Conservation (phyloP, 2,329 filamentous ascomycete genomes). For the Alternaria arbusti region DNA sequence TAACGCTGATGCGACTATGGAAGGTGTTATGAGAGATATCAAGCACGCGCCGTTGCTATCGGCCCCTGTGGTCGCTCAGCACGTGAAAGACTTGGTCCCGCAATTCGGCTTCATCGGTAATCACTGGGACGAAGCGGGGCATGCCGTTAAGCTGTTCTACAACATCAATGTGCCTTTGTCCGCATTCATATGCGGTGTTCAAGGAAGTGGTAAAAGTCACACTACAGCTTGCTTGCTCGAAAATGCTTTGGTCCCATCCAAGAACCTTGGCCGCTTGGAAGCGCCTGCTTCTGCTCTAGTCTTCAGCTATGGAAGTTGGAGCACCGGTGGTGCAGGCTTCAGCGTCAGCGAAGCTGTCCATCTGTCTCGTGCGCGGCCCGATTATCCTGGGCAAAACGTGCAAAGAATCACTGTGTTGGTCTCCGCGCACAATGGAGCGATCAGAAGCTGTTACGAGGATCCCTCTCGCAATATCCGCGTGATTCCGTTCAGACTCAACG, state of each 20-base stretch:
- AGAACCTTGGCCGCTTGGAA: not conserved
- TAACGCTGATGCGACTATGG: not conserved
- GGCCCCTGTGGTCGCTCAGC: not conserved
- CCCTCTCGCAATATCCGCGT: slow-evolving; percentile 52
- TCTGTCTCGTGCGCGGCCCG: not conserved
- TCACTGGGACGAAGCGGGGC: not conserved
- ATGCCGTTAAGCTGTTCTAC: slow-evolving; percentile 45
- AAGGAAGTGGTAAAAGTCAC: slow-evolving; percentile 68
- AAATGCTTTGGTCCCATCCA: slow-evolving; percentile 12
- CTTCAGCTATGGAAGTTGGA: not conserved
- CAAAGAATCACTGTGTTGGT: not conserved
- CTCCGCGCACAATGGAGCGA: not conserved
- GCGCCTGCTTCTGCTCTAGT: not conserved
- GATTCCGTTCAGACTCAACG: slow-evolving; percentile 54
- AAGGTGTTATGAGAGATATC: not conserved
- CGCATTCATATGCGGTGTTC: slow-evolving; percentile 67
- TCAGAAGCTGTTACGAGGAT: not conserved
- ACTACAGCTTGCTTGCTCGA: slow-evolving; percentile 63
- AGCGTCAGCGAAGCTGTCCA: slow-evolving; percentile 64
- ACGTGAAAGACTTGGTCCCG: not conserved
- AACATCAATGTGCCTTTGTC: slow-evolving; percentile 65
- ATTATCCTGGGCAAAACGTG: not conserved
- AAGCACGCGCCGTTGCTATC: not conserved
- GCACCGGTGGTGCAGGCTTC: slow-evolving; percentile 54
- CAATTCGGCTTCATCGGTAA: not conserved